phyloP scores from a whole-genome alignment of 2,329 filamentous ascomycete genomes.

The Penicillium sclerotigenum region DNA sequence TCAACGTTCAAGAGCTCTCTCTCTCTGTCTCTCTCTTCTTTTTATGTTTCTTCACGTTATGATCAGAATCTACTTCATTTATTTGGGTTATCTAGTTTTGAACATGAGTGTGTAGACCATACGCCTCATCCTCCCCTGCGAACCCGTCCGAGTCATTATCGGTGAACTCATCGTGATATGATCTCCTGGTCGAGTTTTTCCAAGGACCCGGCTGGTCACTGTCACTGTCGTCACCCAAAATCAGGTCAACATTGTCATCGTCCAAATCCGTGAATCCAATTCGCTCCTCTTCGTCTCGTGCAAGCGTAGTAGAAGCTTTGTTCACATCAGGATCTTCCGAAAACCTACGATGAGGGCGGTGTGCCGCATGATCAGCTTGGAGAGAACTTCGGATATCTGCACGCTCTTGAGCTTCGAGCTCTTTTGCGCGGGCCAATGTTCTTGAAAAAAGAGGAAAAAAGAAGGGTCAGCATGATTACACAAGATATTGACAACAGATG shows the following conservation, averaged over 20 bases:
- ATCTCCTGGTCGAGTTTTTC: slow-evolving; percentile 29
- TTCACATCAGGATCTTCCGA: slow-evolving; percentile 42
- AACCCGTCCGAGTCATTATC: slow-evolving; percentile 51
- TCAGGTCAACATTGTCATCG: slow-evolving; percentile 40
- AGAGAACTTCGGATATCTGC: slow-evolving; percentile 38
- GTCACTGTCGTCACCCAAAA: slow-evolving; percentile 48
- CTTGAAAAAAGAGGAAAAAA: slow-evolving; percentile 25
- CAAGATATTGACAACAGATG: not conserved
- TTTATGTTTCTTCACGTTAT: not conserved
- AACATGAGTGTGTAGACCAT: slow-evolving; percentile 42
- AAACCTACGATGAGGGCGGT: slow-evolving; percentile 34
- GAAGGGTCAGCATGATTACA: not conserved
- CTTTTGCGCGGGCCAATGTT: slow-evolving; percentile 48
- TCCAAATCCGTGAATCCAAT: slow-evolving; percentile 43
- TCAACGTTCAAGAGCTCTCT: not conserved
- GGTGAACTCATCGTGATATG: slow-evolving; percentile 55
- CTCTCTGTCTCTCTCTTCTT: too few species aligned
- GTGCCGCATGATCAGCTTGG: slow-evolving; percentile 35
- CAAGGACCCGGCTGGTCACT: slow-evolving; percentile 26
- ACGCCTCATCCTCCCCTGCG: slow-evolving; percentile 43
- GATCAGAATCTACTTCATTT: slow-evolving; percentile 3
- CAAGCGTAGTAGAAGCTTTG: slow-evolving; percentile 40
- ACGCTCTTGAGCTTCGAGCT: slow-evolving; percentile 49
- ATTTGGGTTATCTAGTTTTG: slow-evolving; percentile 3
- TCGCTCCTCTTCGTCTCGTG: slow-evolving; percentile 43